A percentile compares a stretch with the other conserved stretches of the same genome.
Conservation (phyloP, 306 rosid species). For the Biancaea sappan region DNA sequence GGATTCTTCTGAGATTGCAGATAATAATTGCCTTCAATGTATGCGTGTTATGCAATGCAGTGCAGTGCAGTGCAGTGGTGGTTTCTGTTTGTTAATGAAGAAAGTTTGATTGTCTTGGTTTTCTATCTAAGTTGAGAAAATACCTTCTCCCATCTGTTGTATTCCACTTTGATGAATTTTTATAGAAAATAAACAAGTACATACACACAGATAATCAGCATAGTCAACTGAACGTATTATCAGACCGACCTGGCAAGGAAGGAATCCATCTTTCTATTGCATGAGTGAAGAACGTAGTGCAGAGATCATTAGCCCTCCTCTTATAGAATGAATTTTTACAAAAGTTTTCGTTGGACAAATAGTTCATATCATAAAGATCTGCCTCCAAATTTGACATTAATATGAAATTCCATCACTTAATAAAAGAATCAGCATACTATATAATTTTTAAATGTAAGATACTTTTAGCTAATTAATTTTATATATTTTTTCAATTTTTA, state of each 20-base stretch:
- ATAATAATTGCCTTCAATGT: conserved; percentile 38
- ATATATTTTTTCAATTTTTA: no score
- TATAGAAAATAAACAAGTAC: conserved; percentile 6
- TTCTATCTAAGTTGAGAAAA: neutral
- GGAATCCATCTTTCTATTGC: no score
- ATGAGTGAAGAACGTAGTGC: no score
- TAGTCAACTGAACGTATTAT: neutral
- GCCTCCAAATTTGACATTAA: no score
- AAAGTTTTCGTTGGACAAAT: no score
- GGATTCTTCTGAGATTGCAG: conserved; percentile 38
- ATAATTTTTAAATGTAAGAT: no score
- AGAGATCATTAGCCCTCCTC: no score
- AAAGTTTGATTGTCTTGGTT: conserved; percentile 25
- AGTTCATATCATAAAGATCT: no score
- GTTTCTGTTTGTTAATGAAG: conserved; percentile 30
- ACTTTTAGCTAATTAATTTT: no score
- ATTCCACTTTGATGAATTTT: neutral
- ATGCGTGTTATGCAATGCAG: conserved; percentile 34
- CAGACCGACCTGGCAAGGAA: neutral
- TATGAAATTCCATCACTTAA: no score
- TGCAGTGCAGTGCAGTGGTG: conserved; percentile 21
- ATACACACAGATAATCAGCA: neutral
- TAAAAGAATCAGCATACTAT: no score
- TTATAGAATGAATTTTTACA: no score
- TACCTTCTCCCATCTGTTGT: neutral